Percentiles rank a stretch among this genome's conserved stretches.
Evolutionary conservation across 257 asterid species (phyloP).

Genomic region (Prunella vulgaris): DNA sequence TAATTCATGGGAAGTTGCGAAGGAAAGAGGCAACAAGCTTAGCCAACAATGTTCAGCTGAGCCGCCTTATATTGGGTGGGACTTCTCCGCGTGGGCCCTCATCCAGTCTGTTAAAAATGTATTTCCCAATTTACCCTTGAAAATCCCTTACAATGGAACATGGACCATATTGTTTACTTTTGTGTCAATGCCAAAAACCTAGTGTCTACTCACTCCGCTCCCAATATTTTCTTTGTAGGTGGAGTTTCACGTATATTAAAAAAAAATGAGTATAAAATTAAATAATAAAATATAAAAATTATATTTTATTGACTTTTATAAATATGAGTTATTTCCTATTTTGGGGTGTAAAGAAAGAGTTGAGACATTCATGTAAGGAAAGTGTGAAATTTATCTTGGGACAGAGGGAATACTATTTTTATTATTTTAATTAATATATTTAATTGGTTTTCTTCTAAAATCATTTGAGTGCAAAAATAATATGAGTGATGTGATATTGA

Average conservation of each 20-base stretch:
- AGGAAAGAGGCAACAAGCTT: not conserved
- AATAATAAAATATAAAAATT: no score
- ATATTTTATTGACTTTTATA: no score
- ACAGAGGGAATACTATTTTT: not conserved
- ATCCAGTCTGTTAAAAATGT: conserved; percentile 26
- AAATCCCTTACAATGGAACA: not conserved
- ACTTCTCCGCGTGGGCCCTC: conserved; percentile 31
- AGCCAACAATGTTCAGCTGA: no score
- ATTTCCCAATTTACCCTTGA: conserved; percentile 25
- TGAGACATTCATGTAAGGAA: no score
- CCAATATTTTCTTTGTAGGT: no score
- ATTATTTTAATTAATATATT: not conserved
- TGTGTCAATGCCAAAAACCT: conserved; percentile 12
- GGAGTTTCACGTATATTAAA: no score
- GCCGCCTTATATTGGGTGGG: not conserved
- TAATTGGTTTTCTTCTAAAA: not conserved
- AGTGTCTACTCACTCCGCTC: no score
- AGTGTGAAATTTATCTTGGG: no score
- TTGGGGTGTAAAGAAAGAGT: no score
- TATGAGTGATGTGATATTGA: no score
- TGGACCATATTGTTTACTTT: not conserved
- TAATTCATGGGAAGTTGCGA: not conserved
- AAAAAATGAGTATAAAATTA: no score
- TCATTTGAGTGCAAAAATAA: not conserved
- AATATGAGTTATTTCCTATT: no score